Evolutionary conservation across 768 basidiomycete genomes (phyloP), one percentile per base, ranked within the genome.

Genomic region (Roridomyces roridus): DNA sequence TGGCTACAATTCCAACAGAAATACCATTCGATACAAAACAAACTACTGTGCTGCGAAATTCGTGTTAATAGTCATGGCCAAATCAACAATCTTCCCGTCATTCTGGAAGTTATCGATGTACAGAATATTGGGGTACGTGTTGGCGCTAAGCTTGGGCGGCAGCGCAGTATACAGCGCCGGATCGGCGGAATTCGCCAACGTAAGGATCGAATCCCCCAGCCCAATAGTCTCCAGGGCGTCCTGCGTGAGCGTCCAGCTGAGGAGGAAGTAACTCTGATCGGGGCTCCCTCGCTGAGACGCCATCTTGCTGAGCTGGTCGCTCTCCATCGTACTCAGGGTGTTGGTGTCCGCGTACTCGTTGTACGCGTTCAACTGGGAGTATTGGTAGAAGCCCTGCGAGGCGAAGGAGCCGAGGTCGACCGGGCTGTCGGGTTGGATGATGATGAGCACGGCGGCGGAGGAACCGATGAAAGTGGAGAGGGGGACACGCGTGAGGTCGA

Each of bases 301-400:
- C 43, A 53, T 8, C 43, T 53, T 53, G 15, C 42, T 9, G 35
- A 53, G 51, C 42, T 53, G 51, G 51, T 53, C 51, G 51, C 51
- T 53, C 43, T 53, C 51, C 51, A 53, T 53, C 43, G 51, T 53
- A 25, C 43, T 53, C 43, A 53, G 51, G 0, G 43, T 45, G 35
- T 10, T 29, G 18, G 43, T 53, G 51, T 53, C 51, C 10, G 51
- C 6, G 43, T 53, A 53, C 35, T 44, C 41, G 34, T 53, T 53
- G 51, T 53, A 53, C 35, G 51, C 51, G 25, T 53, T 53, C n/a
- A 53, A 35, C 51, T 53, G 51, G 25, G 51, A 53, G 35, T 53
- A 45, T 35, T 45, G 51, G 35, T 53, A 53, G 35, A 53, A 53
- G 24, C 51, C 51, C 35, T 45, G 24, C n/a, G 43, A 29, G 34